phyloP scores from a whole-genome alignment of 2,329 filamentous ascomycete genomes.

The Lanzia echinophila region DNA sequence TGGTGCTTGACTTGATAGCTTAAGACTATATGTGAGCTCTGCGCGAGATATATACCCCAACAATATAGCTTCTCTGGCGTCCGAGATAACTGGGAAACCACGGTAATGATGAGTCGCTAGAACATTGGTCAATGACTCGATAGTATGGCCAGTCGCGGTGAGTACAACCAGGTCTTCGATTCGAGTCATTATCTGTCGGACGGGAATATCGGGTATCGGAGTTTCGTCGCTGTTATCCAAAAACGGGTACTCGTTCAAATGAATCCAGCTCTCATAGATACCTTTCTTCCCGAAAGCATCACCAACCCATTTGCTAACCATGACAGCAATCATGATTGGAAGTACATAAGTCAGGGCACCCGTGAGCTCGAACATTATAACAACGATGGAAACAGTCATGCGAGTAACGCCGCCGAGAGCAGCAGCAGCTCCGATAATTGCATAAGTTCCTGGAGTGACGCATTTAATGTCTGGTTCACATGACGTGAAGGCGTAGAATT shows the following conservation, averaged over 20 bases:
- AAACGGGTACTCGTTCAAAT: conserved; percentile 91
- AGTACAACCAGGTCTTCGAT: conserved; percentile 87
- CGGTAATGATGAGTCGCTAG: conserved; percentile 72
- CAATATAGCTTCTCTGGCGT: conserved; percentile 68
- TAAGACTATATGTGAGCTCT: conserved; percentile 77
- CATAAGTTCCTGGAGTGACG: conserved; percentile 91
- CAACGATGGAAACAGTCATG: conserved; percentile 96
- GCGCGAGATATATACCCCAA: conserved; percentile 92
- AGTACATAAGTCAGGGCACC: conserved; percentile 93
- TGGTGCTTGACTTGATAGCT: conserved; percentile 48
- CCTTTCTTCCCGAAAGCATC: conserved; percentile 88
- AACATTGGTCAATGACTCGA: conserved; percentile 64
- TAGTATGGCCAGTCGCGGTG: conserved; percentile 80
- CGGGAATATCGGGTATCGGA: conserved; percentile 73
- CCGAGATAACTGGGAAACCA: conserved; percentile 84
- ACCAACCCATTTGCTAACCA: conserved; percentile 97
- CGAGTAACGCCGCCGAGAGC: conserved; percentile 90
- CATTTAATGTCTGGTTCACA: conserved; percentile 64
- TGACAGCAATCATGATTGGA: conserved; percentile 97
- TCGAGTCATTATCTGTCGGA: conserved; percentile 85
- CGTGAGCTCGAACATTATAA: conserved; percentile 99
- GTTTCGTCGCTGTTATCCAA: conserved; percentile 83
- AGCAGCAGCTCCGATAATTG: conserved; percentile 90
- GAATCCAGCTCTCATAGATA: conserved; percentile 98
- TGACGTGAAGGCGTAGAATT: conserved; percentile 5